Base-by-base conservation (phyloP, 2,329 filamentous ascomycete genomes). In the Sporothrix sp. region DNA sequence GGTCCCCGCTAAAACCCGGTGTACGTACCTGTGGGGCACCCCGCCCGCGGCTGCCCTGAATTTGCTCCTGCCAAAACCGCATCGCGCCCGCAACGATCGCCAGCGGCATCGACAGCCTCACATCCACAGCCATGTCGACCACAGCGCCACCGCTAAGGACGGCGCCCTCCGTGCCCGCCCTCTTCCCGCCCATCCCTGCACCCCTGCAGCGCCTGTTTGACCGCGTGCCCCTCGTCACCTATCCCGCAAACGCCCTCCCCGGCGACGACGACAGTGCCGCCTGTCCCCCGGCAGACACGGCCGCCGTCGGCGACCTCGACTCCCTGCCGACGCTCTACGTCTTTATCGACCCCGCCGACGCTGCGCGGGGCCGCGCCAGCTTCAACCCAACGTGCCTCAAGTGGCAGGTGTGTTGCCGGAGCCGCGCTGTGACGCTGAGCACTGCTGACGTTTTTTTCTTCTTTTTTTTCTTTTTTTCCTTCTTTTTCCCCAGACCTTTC, bases 351-450 rank as follows among this genome's bases (percentile, higher is more conserved):
- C 70, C 78, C 1, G 69, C 75, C n/a, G 84, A 80, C 59, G 84
- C 81, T 30, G 65, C 66, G 51, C 62, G 63, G 35, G 81, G 81
- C 4, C 68, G 72, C 27, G 85, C 89, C 23, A 94, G 87, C 57
- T 95, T 85, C 69, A 97, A 97, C 64, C 93, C 93, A 10, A 81
- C 82, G 52, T 98, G 93, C 71, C 73, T 97, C 62, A 95, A 91
- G 72, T 97, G 89, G 89, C 93, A 97, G 85, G 88, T 91, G 60
- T 58, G 79, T 65, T n/a, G 35, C 30, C n/a, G n/a, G n/a, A n/a
- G n/a, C n/a, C n/a, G n/a, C n/a, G n/a, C n/a, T n/a, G n/a, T n/a
- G n/a, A n/a, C n/a, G n/a, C n/a, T n/a, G n/a, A n/a, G n/a, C n/a
- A n/a, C n/a, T n/a, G n/a, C n/a, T n/a, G n/a, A 23, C 21, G 36